phyloP scores from a whole-genome alignment of 1,284 basidiomycete genomes.

The Laetiporus sulphureus region DNA sequence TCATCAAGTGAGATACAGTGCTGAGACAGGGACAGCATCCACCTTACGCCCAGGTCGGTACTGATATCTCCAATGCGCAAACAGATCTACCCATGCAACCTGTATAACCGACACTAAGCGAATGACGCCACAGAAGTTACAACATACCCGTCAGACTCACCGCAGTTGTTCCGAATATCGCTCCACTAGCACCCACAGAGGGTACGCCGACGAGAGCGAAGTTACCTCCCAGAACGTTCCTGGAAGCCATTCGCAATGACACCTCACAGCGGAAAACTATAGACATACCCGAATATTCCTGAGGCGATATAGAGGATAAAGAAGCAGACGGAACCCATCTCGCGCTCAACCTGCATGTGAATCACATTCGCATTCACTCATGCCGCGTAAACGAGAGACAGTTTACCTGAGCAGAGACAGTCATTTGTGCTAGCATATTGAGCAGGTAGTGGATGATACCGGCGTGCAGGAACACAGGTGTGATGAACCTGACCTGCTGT shows the following conservation, averaged over 20 bases:
- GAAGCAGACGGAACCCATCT: slow-evolving; percentile 84
- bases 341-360: slow-evolving; percentile 61
- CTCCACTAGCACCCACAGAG: slow-evolving; percentile 90
- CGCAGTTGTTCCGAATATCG: slow-evolving; percentile 89
- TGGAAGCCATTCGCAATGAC: slow-evolving; percentile 19
- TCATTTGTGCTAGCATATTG: slow-evolving; percentile 87
- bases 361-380: background rate
- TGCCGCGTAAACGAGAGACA: too few species aligned
- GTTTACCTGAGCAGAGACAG: slow-evolving; percentile 68
- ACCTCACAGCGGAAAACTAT: background rate
- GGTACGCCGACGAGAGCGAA: slow-evolving; percentile 87
- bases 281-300: slow-evolving; percentile 78
- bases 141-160: slow-evolving; percentile 39
- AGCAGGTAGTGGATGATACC: slow-evolving; percentile 84
- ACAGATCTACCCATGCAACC: slow-evolving; percentile 82
- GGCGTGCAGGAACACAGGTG: slow-evolving; percentile 87
- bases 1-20: too few species aligned
- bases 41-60: slow-evolving; percentile 51
- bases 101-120: too few species aligned
- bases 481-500: slow-evolving; percentile 58
- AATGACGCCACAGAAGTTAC: too few species aligned
- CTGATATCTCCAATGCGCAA: slow-evolving; percentile 90
- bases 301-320: slow-evolving; percentile 81
- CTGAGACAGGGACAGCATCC: too few species aligned
- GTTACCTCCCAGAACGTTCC: slow-evolving; percentile 85